Evolutionary conservation across 2,329 filamentous ascomycete genomes (phyloP), one percentile per base, ranked within the genome.

Genomic region (Botrytis elliptica): DNA sequence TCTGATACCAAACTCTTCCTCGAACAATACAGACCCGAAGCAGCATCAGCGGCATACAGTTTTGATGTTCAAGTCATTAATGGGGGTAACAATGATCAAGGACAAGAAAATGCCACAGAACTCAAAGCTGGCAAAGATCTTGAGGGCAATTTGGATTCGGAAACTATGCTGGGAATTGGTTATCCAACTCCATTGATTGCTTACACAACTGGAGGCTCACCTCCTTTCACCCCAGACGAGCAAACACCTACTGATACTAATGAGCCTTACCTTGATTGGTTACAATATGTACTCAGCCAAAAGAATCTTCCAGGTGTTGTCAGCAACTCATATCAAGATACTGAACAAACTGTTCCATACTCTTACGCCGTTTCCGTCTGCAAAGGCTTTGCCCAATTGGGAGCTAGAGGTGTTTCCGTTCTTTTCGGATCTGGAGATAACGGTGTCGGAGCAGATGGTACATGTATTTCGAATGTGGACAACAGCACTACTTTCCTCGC

Each of bases 91-190:
- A 55, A 76, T 29, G 72, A 74, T 33, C 75, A 76, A 70, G 72
- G 59, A 5, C 75, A 70, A 46, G 72, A 72, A 40, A 76, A 74
- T n/a, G 72, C 68, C 16, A 74, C 74, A 14, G 65, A 75, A 33
- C 69, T 76, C 20, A 68, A 62, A 8, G 70, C 72, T 22, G 76
- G 75, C 1, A 77, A 72, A 63, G 74, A 73, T 42, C 44, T 70
- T 12, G 89, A 91, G 78, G 88, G 85, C 33, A 88, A 89, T 73
- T 83, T 90, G 25, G 88, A 90, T 76, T 84, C 86, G 12, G 84
- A 89, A 78, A 84, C 86, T 16, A 86, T 89, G 25, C 78, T 88
- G 25, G 86, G 85, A 46, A 84, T 90, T 52, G 83, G 82, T 74
- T 88, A 85, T 74, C 87, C 87, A 3, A 87, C 85, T 3, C 85